Evolutionary conservation across 2,329 filamentous ascomycete species (phyloP), one percentile per base, ranked within the genome.

Genomic region (Grosmannia huntii): DNA sequence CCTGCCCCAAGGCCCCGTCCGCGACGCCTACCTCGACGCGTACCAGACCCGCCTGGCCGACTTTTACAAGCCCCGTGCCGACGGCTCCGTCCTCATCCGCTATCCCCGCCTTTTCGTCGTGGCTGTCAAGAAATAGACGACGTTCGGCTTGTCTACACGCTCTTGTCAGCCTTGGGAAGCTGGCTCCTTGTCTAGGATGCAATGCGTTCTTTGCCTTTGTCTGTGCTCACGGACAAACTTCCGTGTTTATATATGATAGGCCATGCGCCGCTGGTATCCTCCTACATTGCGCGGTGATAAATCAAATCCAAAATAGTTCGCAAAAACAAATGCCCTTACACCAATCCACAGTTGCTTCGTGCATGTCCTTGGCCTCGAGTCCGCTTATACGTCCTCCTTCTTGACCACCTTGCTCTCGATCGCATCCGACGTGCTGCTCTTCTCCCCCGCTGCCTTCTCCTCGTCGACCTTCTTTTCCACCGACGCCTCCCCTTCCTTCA

Each of bases 51-150:
- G 68, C 4, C 53, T 84, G n/a, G 67, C 68, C 60, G 62, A 68
- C 59, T 66, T 64, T 6, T 83, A 83, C 68, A 69, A 69, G 0
- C 55, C 57, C n/a, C 67, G 73, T 54, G 64, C 53, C 3, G 79
- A 83, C 66, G 80, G 79, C 1, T 76, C 71, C 59, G 79, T 84
- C 1, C 62, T 83, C 59, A 65, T 84, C 60, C 70, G 66, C n/a
- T 84, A 79, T 64, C 80, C 79, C 23, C 70, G 81, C 50, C 64
- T 83, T 54, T 83, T 84, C 69, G 69, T 83, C 23, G 75, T 83
- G 25, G 75, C 76, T 27, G 59, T 63, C 7, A 59, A 60, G 53
- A 63, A 63, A 54, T 64, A n/a, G 19, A 7, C 2, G 11, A 7
- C 6, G 16, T 52, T n/a, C 25, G 3, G 33, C 3, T n/a, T 27